Evolutionary conservation across 768 basidiomycete species (phyloP), one percentile per base, ranked within the genome.

Genomic region (Naganishia kalamii): DNA sequence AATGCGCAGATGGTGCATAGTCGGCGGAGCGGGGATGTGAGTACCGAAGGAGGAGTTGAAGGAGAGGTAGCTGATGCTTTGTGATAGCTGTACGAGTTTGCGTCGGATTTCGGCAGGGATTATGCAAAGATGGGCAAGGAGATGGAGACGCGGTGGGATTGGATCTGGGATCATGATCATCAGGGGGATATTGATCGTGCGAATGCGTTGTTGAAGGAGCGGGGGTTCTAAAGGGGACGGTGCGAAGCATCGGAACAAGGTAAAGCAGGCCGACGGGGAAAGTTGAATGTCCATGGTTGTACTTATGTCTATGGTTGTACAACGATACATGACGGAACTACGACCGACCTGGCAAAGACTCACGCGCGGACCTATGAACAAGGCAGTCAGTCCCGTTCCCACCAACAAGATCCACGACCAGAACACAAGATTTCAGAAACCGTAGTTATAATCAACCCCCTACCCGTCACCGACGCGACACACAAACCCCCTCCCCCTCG

Each of bases 101-200:
- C 35, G 19, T 57, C 54, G 1, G 54, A 57, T 3, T 21, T 37
- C 23, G 60, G 60, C 15, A 40, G 29, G 23, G 33, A 63, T 25
- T 40, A 33, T 32, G 19, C 25, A 2, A 29, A 4, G 46, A 63
- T 63, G 30, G 62, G 46, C 30, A 35, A 63, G 23, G 62, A 63
- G 62, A 63, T 63, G 62, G 30, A 35, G 48, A 63, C 62, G 11
- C n/a, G 62, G 5, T 49, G 48, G 37, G 33, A 63, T 50, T 63
- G 62, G 62, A 63, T 63, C 48, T 63, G 62, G 62, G 62, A 63
- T 25, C 35, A 48, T 37, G 46, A 47, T 32, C 44, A 48, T 25
- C 25, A 32, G 46, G 23, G 12, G 32, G 48, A 63, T 33, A 41
- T 63, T n/a, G 62, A 49, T 19, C 46, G 35, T 33, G 62, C 62